Evolutionary conservation across 345 rosid genomes (phyloP), one percentile per base, ranked within the genome.

Genomic region (Bruguiera gymnorhiza): DNA sequence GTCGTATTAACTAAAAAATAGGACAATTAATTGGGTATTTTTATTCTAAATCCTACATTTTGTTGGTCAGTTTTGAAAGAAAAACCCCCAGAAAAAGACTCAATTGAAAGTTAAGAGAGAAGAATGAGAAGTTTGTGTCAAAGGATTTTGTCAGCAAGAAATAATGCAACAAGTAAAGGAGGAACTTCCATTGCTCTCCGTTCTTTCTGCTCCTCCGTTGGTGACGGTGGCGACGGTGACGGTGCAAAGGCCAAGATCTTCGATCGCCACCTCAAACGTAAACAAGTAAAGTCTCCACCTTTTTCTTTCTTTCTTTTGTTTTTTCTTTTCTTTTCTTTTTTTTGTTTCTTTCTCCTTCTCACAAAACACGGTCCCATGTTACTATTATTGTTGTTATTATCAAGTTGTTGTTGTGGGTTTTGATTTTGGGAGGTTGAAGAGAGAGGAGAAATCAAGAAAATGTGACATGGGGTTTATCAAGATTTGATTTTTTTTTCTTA

Each of bases 181-280:
- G 30, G 56, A 36, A 63, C 24, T 34, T 71, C 68, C 26, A 1
- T 68, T 3, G 46, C 75, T 0, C 65, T 78, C 46, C 58, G 26
- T 63, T 79, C 82, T 27, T 86, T 79, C 68, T 85, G 75, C 48
- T 82, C 88, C 3, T 78, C 73, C 67, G 72, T 73, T 63, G 79
- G 62, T 69, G 79, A 76, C 67, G 73, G 73, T 55, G 79, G 73
- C 59, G 79, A 54, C 69, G 58, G 19, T 4, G 16, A 23, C 61
- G 36, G 0, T 75, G 78, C 96, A 8, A 86, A 77, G 68, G 85
- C 84, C 77, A 86, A 81, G 76, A 81, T 92, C 78, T 95, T 95
- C 74, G 92, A 91, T 67, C 97, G 99, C 65, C 80, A 88, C 43
- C 88, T 95, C 81, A 95, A 95, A 75, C 87, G 96, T 73, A 80